These are phyloP conservation scores for Yamadazyma trypodendri DNA, from an alignment of 1,139 yeast genomes.

Conservation along the genomic window DNA sequence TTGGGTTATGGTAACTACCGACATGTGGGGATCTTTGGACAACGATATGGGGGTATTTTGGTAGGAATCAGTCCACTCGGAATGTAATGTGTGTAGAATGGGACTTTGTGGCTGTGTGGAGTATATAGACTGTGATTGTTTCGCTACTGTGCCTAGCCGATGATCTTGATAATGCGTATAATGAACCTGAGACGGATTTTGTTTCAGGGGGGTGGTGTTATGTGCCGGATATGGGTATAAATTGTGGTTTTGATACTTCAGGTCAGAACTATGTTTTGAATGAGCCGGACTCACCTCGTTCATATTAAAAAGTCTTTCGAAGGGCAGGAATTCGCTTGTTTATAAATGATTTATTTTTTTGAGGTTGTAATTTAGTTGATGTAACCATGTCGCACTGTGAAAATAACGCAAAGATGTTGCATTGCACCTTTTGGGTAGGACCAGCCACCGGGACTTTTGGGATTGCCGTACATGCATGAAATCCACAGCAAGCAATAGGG, in stretches of 20 bases:
- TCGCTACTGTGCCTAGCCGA: neutral
- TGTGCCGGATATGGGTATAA: neutral
- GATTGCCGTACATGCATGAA: neutral
- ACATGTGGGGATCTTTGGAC: constrained; percentile 17
- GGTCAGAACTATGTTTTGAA: neutral
- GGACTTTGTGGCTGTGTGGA: constrained; percentile 18
- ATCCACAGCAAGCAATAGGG: neutral
- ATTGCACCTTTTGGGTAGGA: neutral
- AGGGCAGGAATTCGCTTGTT: constrained; percentile 2
- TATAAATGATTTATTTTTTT: constrained; percentile 2
- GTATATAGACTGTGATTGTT: constrained; percentile 2
- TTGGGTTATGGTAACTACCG: constrained; percentile 16
- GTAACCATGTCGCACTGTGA: constrained; percentile 2
- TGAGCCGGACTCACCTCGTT: constrained; percentile 2
- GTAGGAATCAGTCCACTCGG: constrained; percentile 41
- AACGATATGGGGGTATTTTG: constrained; percentile 24
- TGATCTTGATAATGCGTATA: neutral
- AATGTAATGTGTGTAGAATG: constrained; percentile 24
- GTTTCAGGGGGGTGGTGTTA: neutral
- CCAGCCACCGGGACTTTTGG: neutral
- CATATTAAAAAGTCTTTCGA: constrained; percentile 1
- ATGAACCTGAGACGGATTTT: neutral
- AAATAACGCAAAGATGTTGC: neutral
- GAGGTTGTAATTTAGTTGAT: constrained; percentile 4
- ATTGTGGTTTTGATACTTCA: neutral